Base-by-base conservation (phyloP, 2,329 filamentous ascomycete species). In the Diaporthe velutina region DNA sequence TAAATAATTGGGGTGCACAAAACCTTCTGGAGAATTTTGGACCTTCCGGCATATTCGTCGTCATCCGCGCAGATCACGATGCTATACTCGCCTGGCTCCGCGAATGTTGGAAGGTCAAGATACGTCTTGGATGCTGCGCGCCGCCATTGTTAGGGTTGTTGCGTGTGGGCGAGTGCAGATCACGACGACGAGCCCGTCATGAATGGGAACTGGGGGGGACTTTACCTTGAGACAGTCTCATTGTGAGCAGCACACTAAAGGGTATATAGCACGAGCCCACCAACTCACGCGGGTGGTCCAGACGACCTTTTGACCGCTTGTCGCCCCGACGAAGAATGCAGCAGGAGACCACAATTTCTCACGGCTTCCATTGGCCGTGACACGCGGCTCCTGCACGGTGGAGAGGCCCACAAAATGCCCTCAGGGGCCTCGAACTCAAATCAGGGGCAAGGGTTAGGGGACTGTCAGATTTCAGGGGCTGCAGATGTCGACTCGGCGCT, bases 171-270 rank as follows among this genome's bases (percentile, higher is more conserved):
- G 12, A 17, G 45, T 71, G 52, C 25, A 52, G 64, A 67, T 67
- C 64, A 3, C 45, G 19, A 52, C 28, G 28, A 30, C 38, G 25
- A 12, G 40, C 50, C 28, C 60, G 38, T 57, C 45, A 22, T 57
- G n/a, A 33, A 15, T 57, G n/a, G 33, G 22, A 25, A 38, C 70
- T 19, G 40, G 52, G 50, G 28, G 52, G 28, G 13, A 68, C 68
- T 70, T 71, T 61, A 76, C 75, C 75, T 74, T 76, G 75, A 52
- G 75, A 68, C 55, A 76, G 64, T 74, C 68, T 76, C 75, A 76
- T 76, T 74, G 70, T 76, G 75, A 76, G 67, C 50, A 55, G 52
- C 38, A 50, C 50, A 68, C 54, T 68, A 71, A 74, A 74, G 25
- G 66, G 72, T 71, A 75, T 73, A 61, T 52, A 72, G 70, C 70